These are phyloP conservation scores for Ambrosiella cleistominuta DNA, from an alignment of 2,329 filamentous ascomycete species.

Conservation along the genomic window DNA sequence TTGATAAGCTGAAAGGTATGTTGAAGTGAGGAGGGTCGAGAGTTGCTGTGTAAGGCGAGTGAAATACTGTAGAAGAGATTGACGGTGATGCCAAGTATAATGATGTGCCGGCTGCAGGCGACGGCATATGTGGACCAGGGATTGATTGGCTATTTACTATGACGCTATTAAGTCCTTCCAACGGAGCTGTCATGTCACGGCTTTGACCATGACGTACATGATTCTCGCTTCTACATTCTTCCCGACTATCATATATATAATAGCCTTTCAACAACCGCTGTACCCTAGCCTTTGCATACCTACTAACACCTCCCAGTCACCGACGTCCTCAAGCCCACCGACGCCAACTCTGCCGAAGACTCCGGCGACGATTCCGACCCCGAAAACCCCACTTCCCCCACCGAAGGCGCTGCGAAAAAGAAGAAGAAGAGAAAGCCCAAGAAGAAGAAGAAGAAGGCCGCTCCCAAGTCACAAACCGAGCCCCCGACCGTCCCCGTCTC, in stretches of 20 bases:
- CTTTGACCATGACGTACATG: not conserved
- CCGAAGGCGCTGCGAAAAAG: constrained; percentile 23
- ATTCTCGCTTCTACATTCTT: not conserved
- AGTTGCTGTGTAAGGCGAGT: too few relatives aligned
- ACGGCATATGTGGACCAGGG: not conserved
- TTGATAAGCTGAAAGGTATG: constrained; percentile 17
- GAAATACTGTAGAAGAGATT: not conserved
- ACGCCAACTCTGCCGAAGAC: constrained; percentile 22
- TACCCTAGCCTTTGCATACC: not conserved
- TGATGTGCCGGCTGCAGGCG: not conserved
- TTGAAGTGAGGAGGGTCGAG: not conserved
- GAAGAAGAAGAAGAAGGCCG: constrained; percentile 51
- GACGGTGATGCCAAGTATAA: not conserved
- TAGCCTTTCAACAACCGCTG: not conserved
- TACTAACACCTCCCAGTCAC: constrained; percentile 17
- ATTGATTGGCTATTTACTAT: not conserved
- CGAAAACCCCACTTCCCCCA: not conserved
- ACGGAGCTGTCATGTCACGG: too few relatives aligned
- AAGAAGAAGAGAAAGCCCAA: constrained; percentile 77
- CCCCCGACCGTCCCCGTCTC: constrained; percentile 60
- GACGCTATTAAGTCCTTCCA: too few relatives aligned
- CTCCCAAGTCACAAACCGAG: constrained; percentile 52
- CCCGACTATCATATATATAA: not conserved
- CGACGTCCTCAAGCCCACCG: constrained; percentile 20
- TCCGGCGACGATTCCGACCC: constrained; percentile 29